Percentiles rank a stretch among this genome's conserved stretches.
These are phyloP conservation scores for Nitzschia sp. DNA, from an alignment of 108 stramenopile genomes.

Conservation along the genomic window DNA sequence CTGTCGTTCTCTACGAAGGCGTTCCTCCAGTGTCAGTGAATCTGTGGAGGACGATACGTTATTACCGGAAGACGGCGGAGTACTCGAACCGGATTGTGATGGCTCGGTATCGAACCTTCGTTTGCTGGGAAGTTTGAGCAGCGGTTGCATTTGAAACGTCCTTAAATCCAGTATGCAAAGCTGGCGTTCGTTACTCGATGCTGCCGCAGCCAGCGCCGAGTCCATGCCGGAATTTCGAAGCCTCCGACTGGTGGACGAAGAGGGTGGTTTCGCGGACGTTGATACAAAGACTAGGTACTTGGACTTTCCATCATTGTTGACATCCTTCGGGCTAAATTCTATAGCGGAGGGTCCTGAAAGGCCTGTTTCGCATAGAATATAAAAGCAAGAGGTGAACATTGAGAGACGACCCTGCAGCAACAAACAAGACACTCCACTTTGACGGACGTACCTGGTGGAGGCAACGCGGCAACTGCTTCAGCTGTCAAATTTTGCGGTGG, in stretches of 20 bases:
- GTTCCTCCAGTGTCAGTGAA: conserved; percentile 50
- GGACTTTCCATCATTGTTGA: conserved; percentile 11
- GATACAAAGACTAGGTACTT: conserved; percentile 39
- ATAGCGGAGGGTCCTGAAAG: conserved; percentile 39
- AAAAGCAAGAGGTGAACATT: neutral
- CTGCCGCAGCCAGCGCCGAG: conserved; percentile 23
- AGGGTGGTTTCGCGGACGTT: conserved; percentile 21
- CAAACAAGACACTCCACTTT: neutral
- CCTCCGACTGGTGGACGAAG: conserved; percentile 22
- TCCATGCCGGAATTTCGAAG: conserved; percentile 20
- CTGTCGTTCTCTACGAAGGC: conserved; percentile 63
- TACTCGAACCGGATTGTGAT: neutral
- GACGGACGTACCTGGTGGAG: conserved; percentile 53
- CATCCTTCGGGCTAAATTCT: conserved; percentile 22
- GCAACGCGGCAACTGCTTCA: conserved; percentile 61
- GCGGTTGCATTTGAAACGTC: conserved; percentile 27
- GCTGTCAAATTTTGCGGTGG: conserved; percentile 49
- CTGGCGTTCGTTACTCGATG: conserved; percentile 37
- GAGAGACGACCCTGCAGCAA: neutral
- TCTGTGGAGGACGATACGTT: conserved; percentile 18
- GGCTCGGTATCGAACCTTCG: conserved; percentile 32
- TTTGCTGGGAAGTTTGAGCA: conserved; percentile 33
- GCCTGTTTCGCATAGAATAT: conserved; percentile 5
- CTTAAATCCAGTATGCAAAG: conserved; percentile 34
- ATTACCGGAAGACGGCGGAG: conserved; percentile 3